Percentiles rank a stretch among this genome's conserved stretches.
These are phyloP conservation scores for Cyberlindnera xishuangbannaensis DNA, from an alignment of 805 yeast genomes.

Conservation along the genomic window DNA sequence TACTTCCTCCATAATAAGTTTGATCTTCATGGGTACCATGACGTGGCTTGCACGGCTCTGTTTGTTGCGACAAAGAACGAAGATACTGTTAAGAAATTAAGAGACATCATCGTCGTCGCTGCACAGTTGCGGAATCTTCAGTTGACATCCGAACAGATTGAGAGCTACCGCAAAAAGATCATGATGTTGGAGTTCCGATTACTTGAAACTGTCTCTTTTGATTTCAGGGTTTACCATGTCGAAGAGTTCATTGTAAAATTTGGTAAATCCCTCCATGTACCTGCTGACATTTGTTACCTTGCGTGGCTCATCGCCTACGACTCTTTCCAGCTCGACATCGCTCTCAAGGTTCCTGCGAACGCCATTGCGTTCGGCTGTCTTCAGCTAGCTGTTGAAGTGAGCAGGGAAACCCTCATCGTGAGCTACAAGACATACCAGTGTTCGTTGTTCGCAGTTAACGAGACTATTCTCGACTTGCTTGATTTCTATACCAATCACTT, in stretches of 20 bases:
- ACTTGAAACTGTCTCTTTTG: conserved; percentile 74
- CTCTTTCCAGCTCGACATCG: conserved; percentile 60
- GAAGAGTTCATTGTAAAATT: conserved; percentile 64
- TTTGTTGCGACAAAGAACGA: conserved; percentile 73
- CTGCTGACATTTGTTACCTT: conserved; percentile 42
- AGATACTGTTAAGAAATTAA: conserved; percentile 73
- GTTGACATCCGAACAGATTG: conserved; percentile 33
- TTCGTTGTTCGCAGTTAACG: conserved; percentile 28
- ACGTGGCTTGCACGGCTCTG: conserved; percentile 64
- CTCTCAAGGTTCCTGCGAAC: conserved; percentile 69
- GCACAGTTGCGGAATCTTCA: conserved; percentile 28
- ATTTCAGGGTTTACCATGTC: conserved; percentile 62
- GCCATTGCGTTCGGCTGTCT: conserved; percentile 65
- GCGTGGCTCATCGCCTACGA: conserved; percentile 81
- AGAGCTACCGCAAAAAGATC: conserved; percentile 50
- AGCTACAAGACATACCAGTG: conserved; percentile 10
- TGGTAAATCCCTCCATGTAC: conserved; percentile 42
- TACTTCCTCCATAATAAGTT: conserved; percentile 61
- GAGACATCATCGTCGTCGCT: conserved; percentile 48
- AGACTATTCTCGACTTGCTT: conserved; percentile 51
- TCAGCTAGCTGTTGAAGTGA: conserved; percentile 50
- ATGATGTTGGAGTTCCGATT: conserved; percentile 63
- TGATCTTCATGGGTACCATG: conserved; percentile 46
- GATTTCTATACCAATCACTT: conserved; percentile 57
- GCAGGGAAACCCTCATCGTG: conserved; percentile 25